Evolutionary conservation across 2,329 filamentous ascomycete species (phyloP), one percentile per base, ranked within the genome.

Genomic region (Fusarium multiceps): DNA sequence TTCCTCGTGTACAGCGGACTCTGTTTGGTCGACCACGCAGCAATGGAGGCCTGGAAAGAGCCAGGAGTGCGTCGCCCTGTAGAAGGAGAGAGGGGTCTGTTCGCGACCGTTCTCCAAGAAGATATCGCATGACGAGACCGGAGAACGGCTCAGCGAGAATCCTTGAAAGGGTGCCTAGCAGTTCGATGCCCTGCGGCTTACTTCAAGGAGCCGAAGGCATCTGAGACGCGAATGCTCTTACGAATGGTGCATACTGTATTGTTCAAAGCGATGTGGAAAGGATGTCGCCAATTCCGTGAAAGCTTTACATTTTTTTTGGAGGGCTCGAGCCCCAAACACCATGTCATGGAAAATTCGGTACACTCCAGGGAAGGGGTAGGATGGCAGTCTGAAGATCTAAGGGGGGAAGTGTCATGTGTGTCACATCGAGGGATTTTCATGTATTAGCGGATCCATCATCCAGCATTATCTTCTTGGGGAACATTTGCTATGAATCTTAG

Each of bases 41-140:
- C 6, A 48, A 18, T 2, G 10, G 37, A 18, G 11, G 9, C 9
- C 28, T 13, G 12, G 12, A 30, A 13, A 65, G 64, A 51, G 40
- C 53, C 7, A 68, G 64, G 25, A 68, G 65, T 34, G 63, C 12
- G n/a, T 70, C 67, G 16, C 67, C 67, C 5, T 43, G 21, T 7
- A 21, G 34, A 9, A 40, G 37, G 3, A 34, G 41, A 21, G 21
- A 21, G 18, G 13, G 28, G 2, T 16, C n/a, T 2, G n/a, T 43
- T 25, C 45, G 63, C 14, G 41, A 54, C 7, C 58, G 54, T 2
- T 53, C 42, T 1, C 62, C 63, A 10, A 27, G 53, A 20, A n/a
- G 53, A n/a, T 50, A 63, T 21, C 55, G 34, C 18, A 40, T 27
- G 14, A 23, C 18, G 2, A n/a, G 14, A 2, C 25, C 25, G 7